Conservation (phyloP, 2,329 filamentous ascomycete genomes). For the Neoascochyta sp. region DNA sequence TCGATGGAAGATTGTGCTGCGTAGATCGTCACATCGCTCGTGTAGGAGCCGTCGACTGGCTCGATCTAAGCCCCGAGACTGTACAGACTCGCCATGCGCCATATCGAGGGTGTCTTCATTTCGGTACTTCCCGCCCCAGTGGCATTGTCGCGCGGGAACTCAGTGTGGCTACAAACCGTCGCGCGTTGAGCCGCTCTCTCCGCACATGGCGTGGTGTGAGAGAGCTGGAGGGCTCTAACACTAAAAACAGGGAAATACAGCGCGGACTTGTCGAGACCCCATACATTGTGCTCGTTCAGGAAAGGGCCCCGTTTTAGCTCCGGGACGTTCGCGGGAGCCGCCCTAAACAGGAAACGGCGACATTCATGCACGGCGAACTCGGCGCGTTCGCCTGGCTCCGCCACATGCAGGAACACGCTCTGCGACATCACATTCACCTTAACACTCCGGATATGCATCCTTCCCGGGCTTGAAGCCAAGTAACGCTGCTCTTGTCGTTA, state of each 20-base stretch:
- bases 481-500: not conserved
- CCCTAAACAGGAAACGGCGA: conserved; percentile 11
- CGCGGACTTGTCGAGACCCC: conserved; percentile 3
- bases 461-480: no score
- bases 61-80: no score
- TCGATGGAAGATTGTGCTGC: no score
- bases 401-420: conserved; percentile 2
- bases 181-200: conserved; percentile 6
- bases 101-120: no score
- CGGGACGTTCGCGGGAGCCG: conserved; percentile 8
- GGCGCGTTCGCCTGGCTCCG: conserved; percentile 1
- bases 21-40: no score
- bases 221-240: conserved; percentile 1
- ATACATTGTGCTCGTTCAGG: conserved; percentile 5
- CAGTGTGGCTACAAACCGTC: conserved; percentile 3
- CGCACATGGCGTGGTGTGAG: conserved; percentile 7
- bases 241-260: conserved; percentile 5
- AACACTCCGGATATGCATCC: conserved; percentile 1
- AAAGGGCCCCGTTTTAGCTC: conserved; percentile 1
- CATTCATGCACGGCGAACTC: conserved; percentile 4
- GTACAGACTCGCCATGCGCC: no score
- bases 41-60: no score
- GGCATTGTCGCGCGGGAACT: no score
- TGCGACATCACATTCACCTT: conserved; percentile 1
- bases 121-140: no score